A percentile compares a stretch with the other conserved stretches of the same genome.
Evolutionary conservation across 306 rosid genomes (phyloP).

Genomic region (Delonix regia): DNA sequence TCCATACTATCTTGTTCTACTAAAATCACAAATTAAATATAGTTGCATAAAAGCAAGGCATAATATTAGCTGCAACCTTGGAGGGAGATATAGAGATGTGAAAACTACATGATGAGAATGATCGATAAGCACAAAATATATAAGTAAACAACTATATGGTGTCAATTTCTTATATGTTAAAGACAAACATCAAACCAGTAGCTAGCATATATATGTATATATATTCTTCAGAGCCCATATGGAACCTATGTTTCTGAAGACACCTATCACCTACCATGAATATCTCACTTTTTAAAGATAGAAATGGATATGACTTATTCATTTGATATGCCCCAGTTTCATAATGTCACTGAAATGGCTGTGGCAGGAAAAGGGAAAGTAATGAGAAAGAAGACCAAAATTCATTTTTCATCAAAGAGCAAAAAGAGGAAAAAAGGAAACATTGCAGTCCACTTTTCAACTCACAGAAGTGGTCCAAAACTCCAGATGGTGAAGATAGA

Average conservation of each 20-base stretch:
- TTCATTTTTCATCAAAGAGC: neutral
- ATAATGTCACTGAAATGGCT: neutral
- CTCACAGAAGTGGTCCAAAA: neutral
- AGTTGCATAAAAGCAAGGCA: neutral
- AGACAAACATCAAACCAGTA: neutral
- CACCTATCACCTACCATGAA: neutral
- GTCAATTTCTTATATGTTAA: neutral
- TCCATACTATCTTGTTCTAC: conserved; percentile 15
- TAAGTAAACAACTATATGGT: neutral
- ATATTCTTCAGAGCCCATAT: neutral
- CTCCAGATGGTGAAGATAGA: neutral
- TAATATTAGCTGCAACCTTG: neutral
- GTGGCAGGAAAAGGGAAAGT: conserved; percentile 1
- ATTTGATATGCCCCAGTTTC: neutral
- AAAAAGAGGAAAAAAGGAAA: neutral
- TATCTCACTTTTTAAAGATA: neutral
- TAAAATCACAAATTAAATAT: neutral
- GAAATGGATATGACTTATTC: neutral
- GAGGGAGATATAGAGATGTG: neutral
- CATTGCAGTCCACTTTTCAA: neutral
- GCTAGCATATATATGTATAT: neutral
- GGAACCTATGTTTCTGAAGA: conserved; percentile 5
- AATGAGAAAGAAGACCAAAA: neutral
- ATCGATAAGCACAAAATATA: neutral
- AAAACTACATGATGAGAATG: conserved; percentile 6